Conservation (phyloP, 1,284 basidiomycete genomes). For the Phylloboletellus chloephorus region DNA sequence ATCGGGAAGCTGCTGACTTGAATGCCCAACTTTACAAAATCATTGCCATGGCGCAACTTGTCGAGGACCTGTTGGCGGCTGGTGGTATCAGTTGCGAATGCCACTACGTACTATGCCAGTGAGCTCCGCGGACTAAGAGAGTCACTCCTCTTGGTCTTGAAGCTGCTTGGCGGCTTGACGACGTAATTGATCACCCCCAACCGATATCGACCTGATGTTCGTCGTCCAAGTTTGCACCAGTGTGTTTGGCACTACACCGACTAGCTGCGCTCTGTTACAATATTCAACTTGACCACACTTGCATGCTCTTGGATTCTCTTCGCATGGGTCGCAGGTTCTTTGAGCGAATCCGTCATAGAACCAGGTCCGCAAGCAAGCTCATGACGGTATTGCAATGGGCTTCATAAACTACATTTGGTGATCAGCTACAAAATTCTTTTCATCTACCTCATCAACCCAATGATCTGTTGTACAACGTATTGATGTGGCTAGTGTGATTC, state of each 20-base stretch:
- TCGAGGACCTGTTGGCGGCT: conserved; percentile 12
- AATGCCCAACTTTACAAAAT: conserved; percentile 22
- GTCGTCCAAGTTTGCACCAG: conserved; percentile 14
- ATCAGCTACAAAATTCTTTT: not conserved
- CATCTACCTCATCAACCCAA: not conserved
- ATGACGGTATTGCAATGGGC: conserved; percentile 10
- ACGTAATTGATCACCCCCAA: conserved; percentile 48
- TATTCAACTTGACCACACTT: not conserved
- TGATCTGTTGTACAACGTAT: conserved; percentile 11
- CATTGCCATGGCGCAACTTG: conserved; percentile 20
- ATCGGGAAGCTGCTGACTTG: conserved; percentile 18
- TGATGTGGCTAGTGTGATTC: not conserved
- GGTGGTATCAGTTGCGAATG: conserved; percentile 20
- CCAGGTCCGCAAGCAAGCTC: conserved; percentile 12
- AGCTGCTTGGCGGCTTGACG: conserved; percentile 53
- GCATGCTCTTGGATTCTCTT: conserved; percentile 18
- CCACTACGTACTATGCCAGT: conserved; percentile 45
- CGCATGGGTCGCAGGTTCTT: no score
- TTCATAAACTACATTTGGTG: conserved; percentile 2
- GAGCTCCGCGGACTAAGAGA: conserved; percentile 35
- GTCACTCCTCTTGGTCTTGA: conserved; percentile 49
- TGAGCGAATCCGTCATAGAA: no score
- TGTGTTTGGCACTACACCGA: conserved; percentile 21
- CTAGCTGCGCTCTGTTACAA: conserved; percentile 10
- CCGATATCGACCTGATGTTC: conserved; percentile 34